Conservation (phyloP, 441 rosid genomes). For the Pelargonium cotyledonis region DNA sequence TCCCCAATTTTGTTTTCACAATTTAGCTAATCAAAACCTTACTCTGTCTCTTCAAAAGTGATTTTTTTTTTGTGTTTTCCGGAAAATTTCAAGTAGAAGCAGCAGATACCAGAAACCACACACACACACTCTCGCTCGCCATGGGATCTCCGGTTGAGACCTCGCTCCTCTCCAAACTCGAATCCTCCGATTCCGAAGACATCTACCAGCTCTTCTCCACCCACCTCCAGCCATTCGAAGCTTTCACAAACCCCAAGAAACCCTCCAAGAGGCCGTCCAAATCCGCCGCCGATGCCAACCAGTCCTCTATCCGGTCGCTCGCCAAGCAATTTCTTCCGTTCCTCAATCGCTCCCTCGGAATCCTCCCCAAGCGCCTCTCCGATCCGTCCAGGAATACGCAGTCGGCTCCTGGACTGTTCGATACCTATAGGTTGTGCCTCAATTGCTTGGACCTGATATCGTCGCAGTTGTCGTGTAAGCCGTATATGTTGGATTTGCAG, state of each 20-base stretch:
- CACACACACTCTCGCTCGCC: conserved; percentile 5
- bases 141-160: conserved; percentile 27
- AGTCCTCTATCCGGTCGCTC: conserved; percentile 27
- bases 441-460: conserved; percentile 56
- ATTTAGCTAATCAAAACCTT: too few relatives aligned
- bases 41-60: too few relatives aligned
- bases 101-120: too few relatives aligned
- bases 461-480: conserved; percentile 65
- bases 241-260: conserved; percentile 10
- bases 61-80: not conserved
- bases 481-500: conserved; percentile 48
- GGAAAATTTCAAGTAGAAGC: not conserved
- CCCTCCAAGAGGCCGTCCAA: conserved; percentile 10
- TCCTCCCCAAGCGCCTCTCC: conserved; percentile 37
- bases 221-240: conserved; percentile 29
- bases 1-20: too few relatives aligned
- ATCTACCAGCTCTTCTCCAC: conserved; percentile 23
- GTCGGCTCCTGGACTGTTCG: conserved; percentile 25
- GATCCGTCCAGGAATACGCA: conserved; percentile 8
- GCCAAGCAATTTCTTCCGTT: conserved; percentile 40
- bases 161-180: conserved; percentile 27
- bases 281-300: conserved; percentile 1
- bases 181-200: conserved; percentile 25
- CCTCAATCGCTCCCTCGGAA: conserved; percentile 35
- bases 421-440: conserved; percentile 50